These are phyloP conservation scores for Hypoxylon sp. DNA, from an alignment of 2,329 filamentous ascomycete species.

Conservation along the genomic window DNA sequence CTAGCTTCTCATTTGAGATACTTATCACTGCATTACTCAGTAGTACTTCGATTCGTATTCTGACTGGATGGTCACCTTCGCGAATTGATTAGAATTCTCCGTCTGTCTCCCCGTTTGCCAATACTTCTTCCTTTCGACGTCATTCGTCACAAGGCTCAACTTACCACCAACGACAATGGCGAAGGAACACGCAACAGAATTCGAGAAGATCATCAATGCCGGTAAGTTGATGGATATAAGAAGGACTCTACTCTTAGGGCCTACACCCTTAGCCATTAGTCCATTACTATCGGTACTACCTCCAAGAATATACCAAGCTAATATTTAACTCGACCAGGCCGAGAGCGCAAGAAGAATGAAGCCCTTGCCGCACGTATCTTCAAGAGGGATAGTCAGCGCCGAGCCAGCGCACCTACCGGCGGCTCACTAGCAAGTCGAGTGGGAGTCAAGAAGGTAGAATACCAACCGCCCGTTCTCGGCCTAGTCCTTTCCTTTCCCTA, in stretches of 20 bases:
- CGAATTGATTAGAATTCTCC: constrained; percentile 11
- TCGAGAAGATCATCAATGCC: constrained; percentile 69
- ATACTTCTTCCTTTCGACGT: constrained; percentile 2
- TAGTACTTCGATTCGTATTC: neutral
- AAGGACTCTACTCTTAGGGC: neutral
- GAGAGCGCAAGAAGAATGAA: constrained; percentile 80
- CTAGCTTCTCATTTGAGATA: constrained; percentile 1
- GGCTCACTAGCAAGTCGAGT: constrained; percentile 79
- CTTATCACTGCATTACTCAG: neutral
- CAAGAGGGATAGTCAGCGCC: constrained; percentile 69
- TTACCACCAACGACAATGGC: constrained; percentile 55
- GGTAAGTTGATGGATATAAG: constrained; percentile 56
- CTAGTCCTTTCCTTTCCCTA: neutral
- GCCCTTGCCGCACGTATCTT: constrained; percentile 81
- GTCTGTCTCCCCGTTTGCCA: constrained; percentile 9
- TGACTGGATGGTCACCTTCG: neutral
- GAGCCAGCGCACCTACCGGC: constrained; percentile 69
- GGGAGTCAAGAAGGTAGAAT: constrained; percentile 77
- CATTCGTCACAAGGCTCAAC: constrained; percentile 22
- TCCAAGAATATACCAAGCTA: constrained; percentile 9
- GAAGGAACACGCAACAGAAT: constrained; percentile 62
- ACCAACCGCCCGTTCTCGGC: neutral
- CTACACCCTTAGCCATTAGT: neutral
- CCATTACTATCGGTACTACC: neutral
- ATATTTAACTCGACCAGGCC: constrained; percentile 59